A percentile compares a stretch with the other conserved stretches of the same genome.
These are phyloP conservation scores for Dactylellina drechsleri DNA, from an alignment of 2,329 filamentous ascomycete genomes.

Conservation along the genomic window DNA sequence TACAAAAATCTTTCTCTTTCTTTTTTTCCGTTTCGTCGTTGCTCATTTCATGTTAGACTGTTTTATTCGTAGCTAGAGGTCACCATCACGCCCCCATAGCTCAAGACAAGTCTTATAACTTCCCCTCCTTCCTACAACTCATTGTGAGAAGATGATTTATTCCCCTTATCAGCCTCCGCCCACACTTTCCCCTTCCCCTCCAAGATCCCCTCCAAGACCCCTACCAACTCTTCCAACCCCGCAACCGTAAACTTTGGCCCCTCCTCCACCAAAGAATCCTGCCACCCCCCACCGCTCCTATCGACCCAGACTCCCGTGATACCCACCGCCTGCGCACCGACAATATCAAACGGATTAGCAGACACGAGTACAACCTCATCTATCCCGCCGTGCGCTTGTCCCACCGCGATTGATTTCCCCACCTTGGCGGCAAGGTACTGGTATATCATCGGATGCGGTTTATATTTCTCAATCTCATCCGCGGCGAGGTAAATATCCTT, in stretches of 20 bases:
- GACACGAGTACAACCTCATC: conserved; percentile 74
- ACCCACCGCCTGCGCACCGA: conserved; percentile 71
- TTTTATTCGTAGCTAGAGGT: conserved; percentile 10
- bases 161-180: conserved; percentile 18
- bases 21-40: conserved; percentile 75
- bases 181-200: conserved; percentile 37
- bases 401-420: conserved; percentile 53
- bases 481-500: conserved; percentile 65
- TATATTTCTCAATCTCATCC: conserved; percentile 71
- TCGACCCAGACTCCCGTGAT: conserved; percentile 76
- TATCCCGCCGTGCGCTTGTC: conserved; percentile 61
- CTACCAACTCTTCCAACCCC: conserved; percentile 55
- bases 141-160: not conserved
- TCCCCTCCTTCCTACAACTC: not conserved
- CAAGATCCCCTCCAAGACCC: conserved; percentile 41
- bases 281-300: conserved; percentile 71
- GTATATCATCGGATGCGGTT: conserved; percentile 73
- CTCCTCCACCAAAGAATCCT: conserved; percentile 67
- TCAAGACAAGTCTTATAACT: not conserved
- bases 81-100: not conserved
- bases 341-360: conserved; percentile 78
- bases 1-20: conserved; percentile 68
- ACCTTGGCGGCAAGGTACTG: conserved; percentile 67
- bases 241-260: conserved; percentile 58
- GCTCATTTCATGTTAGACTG: conserved; percentile 67